These are phyloP conservation scores for Crotalaria pallida DNA, from an alignment of 306 rosid species.

Conservation along the genomic window DNA sequence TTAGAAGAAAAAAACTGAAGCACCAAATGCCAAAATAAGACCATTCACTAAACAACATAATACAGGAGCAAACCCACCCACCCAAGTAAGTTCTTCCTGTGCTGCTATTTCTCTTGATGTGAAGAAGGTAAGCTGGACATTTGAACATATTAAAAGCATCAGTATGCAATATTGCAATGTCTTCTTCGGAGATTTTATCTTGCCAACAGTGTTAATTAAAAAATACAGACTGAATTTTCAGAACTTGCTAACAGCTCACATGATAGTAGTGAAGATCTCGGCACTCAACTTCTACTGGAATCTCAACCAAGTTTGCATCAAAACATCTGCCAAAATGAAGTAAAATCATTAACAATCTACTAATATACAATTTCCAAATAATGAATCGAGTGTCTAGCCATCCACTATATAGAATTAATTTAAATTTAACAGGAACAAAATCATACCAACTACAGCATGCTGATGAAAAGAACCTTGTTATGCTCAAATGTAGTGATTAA, in stretches of 20 bases:
- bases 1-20: background rate
- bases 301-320: too few species aligned
- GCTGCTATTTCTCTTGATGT: conserved; percentile 71
- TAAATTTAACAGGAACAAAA: background rate
- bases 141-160: conserved; percentile 15
- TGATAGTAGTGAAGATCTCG: conserved; percentile 73
- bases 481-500: background rate
- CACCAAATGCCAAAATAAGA: conserved; percentile 10
- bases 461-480: background rate
- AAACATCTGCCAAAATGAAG: conserved; percentile 58
- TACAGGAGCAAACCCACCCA: conserved; percentile 37
- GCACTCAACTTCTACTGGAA: conserved; percentile 83
- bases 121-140: conserved; percentile 81
- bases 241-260: conserved; percentile 39
- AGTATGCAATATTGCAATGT: conserved; percentile 11
- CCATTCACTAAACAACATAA: conserved; percentile 20
- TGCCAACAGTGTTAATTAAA: conserved; percentile 12
- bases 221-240: background rate
- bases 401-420: conserved; percentile 1
- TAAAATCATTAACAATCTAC: background rate
- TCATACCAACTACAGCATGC: background rate
- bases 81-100: conserved; percentile 93
- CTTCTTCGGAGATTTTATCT: background rate
- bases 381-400: background rate
- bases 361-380: conserved; percentile 1